Evolutionary conservation across 2,329 filamentous ascomycete species (phyloP), one percentile per base, ranked within the genome.

Genomic region (Aspergillus quadricinctus): DNA sequence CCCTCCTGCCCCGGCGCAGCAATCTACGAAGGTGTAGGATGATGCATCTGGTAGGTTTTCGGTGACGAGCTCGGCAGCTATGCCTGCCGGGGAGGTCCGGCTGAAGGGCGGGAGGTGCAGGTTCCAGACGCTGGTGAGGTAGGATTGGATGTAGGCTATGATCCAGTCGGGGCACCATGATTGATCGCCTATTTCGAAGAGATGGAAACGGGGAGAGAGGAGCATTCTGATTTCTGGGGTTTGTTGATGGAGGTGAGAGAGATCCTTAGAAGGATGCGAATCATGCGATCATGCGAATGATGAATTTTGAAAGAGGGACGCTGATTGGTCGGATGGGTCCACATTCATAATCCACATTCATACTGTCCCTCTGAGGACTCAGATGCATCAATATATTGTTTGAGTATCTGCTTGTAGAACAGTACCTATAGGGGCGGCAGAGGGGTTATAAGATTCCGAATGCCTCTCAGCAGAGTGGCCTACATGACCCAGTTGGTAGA

Each of bases 1-100:
- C 0, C 88, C 88, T 43, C 89, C 89, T 14, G 82, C 86, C 52
- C 89, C 89, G 2, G 88, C 86, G 70, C 88, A 90, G 72, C 91
- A 89, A 74, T 92, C 89, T 59, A 92, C 81, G 63, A 88, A 85
- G 19, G 81, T 84, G 70, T 88, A 85, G 1, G 76, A 71, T 19
- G 77, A 73, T 1, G 83, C 74, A 27, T 75, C 66, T 4, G 66
- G 57, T 37, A 78, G 77, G 14, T 88, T 41, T 10, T 61, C 57
- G 8, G 54, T 45, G 37, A 66, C 50, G 14, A 66, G 52, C 6
- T 49, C 55, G 25, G 57, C 55, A 25, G 60, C 60, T 50, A 59
- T 28, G 25, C 60, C 49, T 54, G 63, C 51, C 35, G 59, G 29
- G 49, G 61, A 7, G 52, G 55, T 40, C 48, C 57, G 56, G 51